Conservation (phyloP, 805 yeast genomes). For the Metschnikowia santaceciliae region DNA sequence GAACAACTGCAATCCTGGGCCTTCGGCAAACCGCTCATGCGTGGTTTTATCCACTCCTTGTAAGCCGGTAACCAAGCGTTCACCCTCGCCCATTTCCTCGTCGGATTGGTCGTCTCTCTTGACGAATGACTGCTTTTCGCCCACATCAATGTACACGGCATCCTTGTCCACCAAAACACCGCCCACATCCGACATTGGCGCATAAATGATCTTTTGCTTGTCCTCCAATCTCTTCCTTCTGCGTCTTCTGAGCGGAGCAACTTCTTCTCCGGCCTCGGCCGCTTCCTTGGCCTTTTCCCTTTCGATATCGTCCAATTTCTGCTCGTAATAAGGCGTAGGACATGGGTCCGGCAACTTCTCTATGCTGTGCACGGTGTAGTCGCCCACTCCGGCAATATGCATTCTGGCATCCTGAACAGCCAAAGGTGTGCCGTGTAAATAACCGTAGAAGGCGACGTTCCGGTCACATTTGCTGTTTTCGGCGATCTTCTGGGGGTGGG, state of each 20-base stretch:
- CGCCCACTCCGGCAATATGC: conserved; percentile 96
- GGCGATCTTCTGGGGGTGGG: conserved; percentile 83
- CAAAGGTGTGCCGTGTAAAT: conserved; percentile 89
- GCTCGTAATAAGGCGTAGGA: conserved; percentile 93
- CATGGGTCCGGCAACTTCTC: conserved; percentile 98
- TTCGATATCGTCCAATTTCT: conserved; percentile 75
- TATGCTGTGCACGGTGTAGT: conserved; percentile 64
- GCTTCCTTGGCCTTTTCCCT: conserved; percentile 67
- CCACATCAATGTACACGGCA: conserved; percentile 91
- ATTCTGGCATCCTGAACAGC: conserved; percentile 65
- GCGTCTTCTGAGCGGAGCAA: conserved; percentile 45
- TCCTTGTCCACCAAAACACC: conserved; percentile 96
- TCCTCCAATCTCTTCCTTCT: conserved; percentile 92
- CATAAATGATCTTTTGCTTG: conserved; percentile 88
- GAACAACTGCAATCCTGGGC: conserved; percentile 74
- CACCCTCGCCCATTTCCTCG: conserved; percentile 78
- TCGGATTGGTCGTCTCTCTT: conserved; percentile 39
- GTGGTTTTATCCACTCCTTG: conserved; percentile 65
- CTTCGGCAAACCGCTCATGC: conserved; percentile 52
- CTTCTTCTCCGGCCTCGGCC: conserved; percentile 53
- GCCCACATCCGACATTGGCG: conserved; percentile 99
- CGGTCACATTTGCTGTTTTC: conserved; percentile 81
- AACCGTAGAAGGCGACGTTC: conserved; percentile 88
- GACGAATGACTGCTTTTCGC: conserved; percentile 47
- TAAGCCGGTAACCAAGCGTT: conserved; percentile 73